Evolutionary conservation across 2,329 filamentous ascomycete genomes (phyloP), one percentile per base, ranked within the genome.

Genomic region (Orbilia brochopaga): DNA sequence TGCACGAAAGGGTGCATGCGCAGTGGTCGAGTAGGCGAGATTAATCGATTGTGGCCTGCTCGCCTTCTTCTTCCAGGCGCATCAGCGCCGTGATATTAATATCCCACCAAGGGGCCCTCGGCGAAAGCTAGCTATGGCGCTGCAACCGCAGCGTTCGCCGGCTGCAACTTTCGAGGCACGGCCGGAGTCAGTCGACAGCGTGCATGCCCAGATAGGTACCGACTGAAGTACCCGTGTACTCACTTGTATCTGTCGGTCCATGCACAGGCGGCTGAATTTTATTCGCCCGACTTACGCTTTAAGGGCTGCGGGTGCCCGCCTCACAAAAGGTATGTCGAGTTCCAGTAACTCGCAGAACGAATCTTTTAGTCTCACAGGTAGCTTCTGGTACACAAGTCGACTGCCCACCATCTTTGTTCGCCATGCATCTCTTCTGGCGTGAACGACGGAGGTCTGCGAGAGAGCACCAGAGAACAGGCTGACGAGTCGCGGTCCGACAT

Each of bases 181-280:
- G 42, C 24, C 37, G 15, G 15, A 19, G 57, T 70, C 54, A 32
- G 44, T 70, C 58, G 50, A 54, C 44, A 17, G 44, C 44, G 11
- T 48, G 44, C 44, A 48, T 48, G 19, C 44, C 19, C 37, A 42
- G 19, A 19, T 21, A 48, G 48, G 53, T 30, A 37, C 53, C 44
- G 40, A 53, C 51, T 54, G 52, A 55, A 70, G 65, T 55, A 51
- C 66, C 59, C 48, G 30, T 53, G 50, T 35, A 53, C 30, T 60
- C 54, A 48, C 52, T 57, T 35, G 65, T 69, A 54, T 55, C 55
- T 72, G 67, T 72, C 54, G 62, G 60, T 54, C 59, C 58, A 72
- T 72, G 67, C 67, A 72, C 52, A 64, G 52, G 60, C 67, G 67
- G 67, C 60, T 55, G 67, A 65, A 72, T 46, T 59, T 72, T 65